phyloP scores from a whole-genome alignment of 768 basidiomycete species.

The Saitozyma sp. region DNA sequence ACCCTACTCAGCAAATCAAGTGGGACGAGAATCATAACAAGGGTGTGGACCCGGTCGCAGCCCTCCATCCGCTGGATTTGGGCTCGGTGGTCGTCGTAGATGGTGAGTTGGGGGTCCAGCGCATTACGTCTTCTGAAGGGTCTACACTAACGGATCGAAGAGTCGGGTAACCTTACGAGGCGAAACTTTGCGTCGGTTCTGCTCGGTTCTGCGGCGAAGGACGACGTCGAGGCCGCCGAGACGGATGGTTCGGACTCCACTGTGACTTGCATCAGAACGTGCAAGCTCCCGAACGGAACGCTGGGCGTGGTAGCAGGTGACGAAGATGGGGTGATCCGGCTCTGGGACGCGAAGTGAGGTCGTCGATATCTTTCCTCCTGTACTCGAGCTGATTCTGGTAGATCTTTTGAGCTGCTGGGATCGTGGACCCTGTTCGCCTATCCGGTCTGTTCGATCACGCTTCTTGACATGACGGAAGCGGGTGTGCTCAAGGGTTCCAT shows the following conservation, averaged over 20 bases:
- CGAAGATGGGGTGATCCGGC: constrained; percentile 46
- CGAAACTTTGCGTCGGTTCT: constrained; percentile 1
- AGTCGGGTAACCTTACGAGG: constrained; percentile 21
- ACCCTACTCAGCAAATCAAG: too few species aligned
- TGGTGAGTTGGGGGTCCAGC: too few species aligned
- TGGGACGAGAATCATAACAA: too few species aligned
- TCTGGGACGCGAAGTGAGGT: constrained; percentile 45
- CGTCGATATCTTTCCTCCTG: background rate
- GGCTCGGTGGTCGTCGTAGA: too few species aligned
- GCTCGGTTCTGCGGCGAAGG: constrained; percentile 1
- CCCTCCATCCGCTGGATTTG: too few species aligned
- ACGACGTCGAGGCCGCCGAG: background rate
- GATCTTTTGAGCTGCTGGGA: constrained; percentile 62
- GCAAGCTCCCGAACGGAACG: background rate
- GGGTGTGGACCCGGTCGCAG: too few species aligned
- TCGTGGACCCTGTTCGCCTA: constrained; percentile 73
- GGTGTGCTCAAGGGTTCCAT: constrained; percentile 68
- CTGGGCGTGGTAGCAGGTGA: constrained; percentile 41
- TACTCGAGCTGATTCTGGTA: constrained; percentile 8
- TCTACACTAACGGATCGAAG: constrained; percentile 1
- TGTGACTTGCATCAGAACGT: constrained; percentile 23
- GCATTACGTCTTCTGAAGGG: too few species aligned
- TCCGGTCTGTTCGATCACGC: constrained; percentile 56
- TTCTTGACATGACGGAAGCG: constrained; percentile 30
- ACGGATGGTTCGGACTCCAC: constrained; percentile 30